Conservation (phyloP, 768 basidiomycete species). For the Tylopilus felleus region DNA sequence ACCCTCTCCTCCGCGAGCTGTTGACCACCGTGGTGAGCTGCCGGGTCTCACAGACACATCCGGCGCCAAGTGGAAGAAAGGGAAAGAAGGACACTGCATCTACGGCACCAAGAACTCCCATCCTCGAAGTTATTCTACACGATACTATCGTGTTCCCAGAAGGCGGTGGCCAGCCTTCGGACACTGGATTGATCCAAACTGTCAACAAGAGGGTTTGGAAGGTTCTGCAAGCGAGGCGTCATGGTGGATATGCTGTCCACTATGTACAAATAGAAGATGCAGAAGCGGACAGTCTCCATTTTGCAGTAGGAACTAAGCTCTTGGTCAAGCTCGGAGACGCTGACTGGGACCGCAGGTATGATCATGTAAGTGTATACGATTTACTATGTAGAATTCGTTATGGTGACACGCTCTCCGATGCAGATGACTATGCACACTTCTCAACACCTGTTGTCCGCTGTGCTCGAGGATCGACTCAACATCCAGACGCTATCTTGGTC, state of each 20-base stretch:
- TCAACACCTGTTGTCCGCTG: conserved; percentile 77
- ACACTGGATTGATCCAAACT: conserved; percentile 56
- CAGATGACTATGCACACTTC: conserved; percentile 85
- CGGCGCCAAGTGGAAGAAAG: conserved; percentile 44
- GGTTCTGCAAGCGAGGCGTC: conserved; percentile 64
- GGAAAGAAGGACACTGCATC: conserved; percentile 52
- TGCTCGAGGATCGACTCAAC: conserved; percentile 61
- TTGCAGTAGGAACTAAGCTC: conserved; percentile 51
- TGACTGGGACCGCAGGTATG: conserved; percentile 64
- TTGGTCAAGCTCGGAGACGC: conserved; percentile 51
- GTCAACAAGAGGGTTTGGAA: conserved; percentile 47
- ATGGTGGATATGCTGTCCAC: conserved; percentile 74
- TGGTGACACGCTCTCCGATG: not conserved
- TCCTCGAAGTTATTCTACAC: conserved; percentile 65
- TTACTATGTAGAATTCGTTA: not conserved
- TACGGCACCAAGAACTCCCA: conserved; percentile 39
- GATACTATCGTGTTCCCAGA: conserved; percentile 83
- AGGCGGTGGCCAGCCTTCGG: conserved; percentile 79
- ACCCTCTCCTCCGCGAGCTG: conserved; percentile 63
- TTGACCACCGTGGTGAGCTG: conserved; percentile 55
- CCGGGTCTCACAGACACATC: conserved; percentile 42
- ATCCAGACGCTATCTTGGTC: conserved; percentile 81
- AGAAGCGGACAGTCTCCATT: conserved; percentile 42
- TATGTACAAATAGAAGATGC: conserved; percentile 48
- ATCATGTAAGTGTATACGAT: conserved; percentile 53